phyloP scores from a whole-genome alignment of 164 flowering plant genomes.

The Houttuynia cordata region DNA sequence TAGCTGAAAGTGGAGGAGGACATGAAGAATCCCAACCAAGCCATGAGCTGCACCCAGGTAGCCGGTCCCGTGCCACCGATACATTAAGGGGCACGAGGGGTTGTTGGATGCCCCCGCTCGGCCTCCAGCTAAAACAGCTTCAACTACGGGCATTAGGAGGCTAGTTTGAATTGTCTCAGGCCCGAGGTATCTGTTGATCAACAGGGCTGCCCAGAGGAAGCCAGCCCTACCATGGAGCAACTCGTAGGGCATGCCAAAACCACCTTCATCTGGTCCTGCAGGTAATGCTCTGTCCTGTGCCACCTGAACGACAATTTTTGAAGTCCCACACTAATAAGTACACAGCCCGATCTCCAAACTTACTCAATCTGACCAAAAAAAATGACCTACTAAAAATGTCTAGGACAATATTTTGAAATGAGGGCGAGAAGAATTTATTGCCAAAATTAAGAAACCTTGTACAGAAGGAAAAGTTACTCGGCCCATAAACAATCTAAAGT shows the following conservation, averaged over 20 bases:
- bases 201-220: constrained; percentile 73
- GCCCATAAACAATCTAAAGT: too few relatives aligned
- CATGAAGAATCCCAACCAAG: constrained; percentile 75
- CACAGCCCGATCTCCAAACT: too few relatives aligned
- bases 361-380: too few relatives aligned
- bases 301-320: constrained; percentile 20
- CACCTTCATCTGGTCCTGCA: constrained; percentile 83
- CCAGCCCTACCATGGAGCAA: constrained; percentile 69
- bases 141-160: constrained; percentile 54
- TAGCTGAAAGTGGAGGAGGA: constrained; percentile 67
- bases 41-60: constrained; percentile 95
- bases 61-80: constrained; percentile 81
- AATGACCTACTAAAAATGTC: too few relatives aligned
- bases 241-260: constrained; percentile 87
- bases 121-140: constrained; percentile 71
- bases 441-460: too few relatives aligned
- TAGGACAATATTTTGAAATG: too few relatives aligned
- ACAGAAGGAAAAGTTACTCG: too few relatives aligned
- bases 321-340: too few relatives aligned
- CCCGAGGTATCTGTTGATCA: constrained; percentile 65
- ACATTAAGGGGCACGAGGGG: constrained; percentile 62
- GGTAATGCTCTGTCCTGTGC: constrained; percentile 80
- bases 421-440: too few relatives aligned
- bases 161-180: constrained; percentile 27
- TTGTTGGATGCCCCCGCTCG: constrained; percentile 66